These are phyloP conservation scores for Neospora caninum DNA, from an alignment of 169 alveolate genomes.

Conservation along the genomic window DNA sequence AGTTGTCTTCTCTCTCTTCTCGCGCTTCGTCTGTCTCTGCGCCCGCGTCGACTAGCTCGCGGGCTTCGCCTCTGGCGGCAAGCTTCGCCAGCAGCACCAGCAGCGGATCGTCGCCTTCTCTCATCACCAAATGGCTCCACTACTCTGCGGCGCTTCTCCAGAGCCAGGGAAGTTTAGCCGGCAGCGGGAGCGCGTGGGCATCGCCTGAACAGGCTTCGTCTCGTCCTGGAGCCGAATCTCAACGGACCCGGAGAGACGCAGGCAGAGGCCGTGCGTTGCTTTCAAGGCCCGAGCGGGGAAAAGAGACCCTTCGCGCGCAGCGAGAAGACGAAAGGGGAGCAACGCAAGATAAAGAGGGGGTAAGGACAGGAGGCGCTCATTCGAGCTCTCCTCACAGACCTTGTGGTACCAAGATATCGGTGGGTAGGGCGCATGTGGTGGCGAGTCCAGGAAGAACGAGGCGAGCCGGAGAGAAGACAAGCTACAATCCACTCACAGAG, in stretches of 20 bases:
- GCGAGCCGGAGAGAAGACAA: neutral
- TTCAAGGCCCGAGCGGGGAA: neutral
- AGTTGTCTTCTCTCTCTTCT: neutral
- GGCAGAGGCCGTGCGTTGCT: neutral
- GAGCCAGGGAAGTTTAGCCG: neutral
- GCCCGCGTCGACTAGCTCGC: neutral
- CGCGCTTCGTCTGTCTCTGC: neutral
- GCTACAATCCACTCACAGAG: neutral
- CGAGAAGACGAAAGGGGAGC: neutral
- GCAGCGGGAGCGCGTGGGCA: neutral
- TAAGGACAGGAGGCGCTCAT: too few relatives aligned
- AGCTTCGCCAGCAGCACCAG: neutral
- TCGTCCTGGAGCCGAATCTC: too few relatives aligned
- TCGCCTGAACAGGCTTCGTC: neutral
- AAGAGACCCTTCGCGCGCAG: neutral
- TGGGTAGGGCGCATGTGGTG: neutral
- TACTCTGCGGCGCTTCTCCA: neutral
- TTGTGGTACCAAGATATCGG: neutral
- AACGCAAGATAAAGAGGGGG: neutral
- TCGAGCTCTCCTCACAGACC: neutral
- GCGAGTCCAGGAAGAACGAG: neutral
- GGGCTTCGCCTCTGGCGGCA: neutral
- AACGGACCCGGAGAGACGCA: too few relatives aligned
- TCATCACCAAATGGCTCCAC: slow-evolving; percentile 4
- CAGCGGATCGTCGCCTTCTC: neutral